phyloP scores from a whole-genome alignment of 202 grass and related monocot species.

The Zizania palustris region DNA sequence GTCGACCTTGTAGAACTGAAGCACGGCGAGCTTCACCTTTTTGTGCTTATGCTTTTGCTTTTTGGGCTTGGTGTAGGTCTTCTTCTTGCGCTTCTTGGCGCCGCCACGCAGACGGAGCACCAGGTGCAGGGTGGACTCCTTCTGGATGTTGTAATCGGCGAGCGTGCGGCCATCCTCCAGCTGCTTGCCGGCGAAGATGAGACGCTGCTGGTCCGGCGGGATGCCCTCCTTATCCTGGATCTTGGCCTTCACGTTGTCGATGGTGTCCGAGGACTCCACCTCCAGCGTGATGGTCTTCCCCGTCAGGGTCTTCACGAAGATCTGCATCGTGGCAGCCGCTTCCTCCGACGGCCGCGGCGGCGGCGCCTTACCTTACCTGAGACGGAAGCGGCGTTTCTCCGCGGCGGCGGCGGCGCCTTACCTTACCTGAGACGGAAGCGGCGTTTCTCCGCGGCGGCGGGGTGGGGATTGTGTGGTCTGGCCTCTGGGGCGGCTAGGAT shows the following conservation, averaged over 20 bases:
- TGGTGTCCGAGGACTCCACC: conserved; percentile 93
- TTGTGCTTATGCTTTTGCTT: conserved; percentile 91
- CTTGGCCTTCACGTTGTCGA: conserved; percentile 96
- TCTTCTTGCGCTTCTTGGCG: conserved; percentile 89
- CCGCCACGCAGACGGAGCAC: conserved; percentile 68
- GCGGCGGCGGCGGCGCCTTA: neutral
- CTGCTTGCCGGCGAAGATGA: conserved; percentile 74
- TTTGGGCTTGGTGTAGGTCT: conserved; percentile 85
- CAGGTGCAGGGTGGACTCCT: conserved; percentile 78
- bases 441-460: neutral
- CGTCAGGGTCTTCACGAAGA: conserved; percentile 94
- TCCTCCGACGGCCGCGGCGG: conserved; percentile 2
- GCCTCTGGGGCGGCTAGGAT: conserved; percentile 31
- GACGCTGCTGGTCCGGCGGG: conserved; percentile 77
- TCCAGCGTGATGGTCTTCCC: conserved; percentile 93
- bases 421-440: conserved; percentile 27
- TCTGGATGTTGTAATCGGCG: conserved; percentile 80
- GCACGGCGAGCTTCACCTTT: conserved; percentile 81
- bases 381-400: too few relatives aligned
- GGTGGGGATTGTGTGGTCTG: neutral
- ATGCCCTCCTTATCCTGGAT: conserved; percentile 95
- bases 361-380: conserved; percentile 10
- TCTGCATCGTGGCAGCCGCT: conserved; percentile 64
- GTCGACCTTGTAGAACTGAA: conserved; percentile 85
- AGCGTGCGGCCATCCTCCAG: conserved; percentile 64